phyloP scores from a whole-genome alignment of 176 grass and related monocot genomes.

The Ananas comosus region DNA sequence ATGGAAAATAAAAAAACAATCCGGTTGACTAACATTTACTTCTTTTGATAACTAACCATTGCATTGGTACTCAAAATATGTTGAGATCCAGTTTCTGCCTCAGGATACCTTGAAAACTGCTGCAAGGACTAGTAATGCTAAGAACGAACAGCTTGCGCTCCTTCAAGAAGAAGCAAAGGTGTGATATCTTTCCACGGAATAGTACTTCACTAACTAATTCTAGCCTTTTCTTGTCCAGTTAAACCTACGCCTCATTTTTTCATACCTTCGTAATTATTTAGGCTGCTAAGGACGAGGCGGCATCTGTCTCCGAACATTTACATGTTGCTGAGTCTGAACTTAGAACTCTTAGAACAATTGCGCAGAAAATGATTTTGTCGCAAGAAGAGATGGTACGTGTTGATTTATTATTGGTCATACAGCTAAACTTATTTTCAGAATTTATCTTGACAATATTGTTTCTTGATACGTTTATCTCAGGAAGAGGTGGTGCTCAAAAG shows the following conservation, averaged over 20 bases:
- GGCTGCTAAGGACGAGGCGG: conserved; percentile 30
- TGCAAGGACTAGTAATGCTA: conserved; percentile 35
- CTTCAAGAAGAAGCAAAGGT: conserved; percentile 46
- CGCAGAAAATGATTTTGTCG: conserved; percentile 72
- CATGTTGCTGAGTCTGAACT: conserved; percentile 47
- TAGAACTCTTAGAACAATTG: conserved; percentile 45
- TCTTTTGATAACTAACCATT: background rate
- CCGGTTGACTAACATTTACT: background rate
- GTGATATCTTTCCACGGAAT: conserved; percentile 18
- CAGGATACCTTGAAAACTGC: conserved; percentile 42
- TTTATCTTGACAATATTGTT: background rate
- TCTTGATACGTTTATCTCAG: conserved; percentile 43
- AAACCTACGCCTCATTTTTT: background rate
- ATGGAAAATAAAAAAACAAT: background rate
- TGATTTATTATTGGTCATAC: background rate
- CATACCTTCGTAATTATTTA: conserved; percentile 25
- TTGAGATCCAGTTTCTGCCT: conserved; percentile 30
- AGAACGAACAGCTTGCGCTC: conserved; percentile 35
- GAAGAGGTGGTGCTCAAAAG: conserved; percentile 92
- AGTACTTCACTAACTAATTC: conserved; percentile 3
- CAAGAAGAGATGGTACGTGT: conserved; percentile 71
- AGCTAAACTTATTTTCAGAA: background rate
- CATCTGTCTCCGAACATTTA: conserved; percentile 34
- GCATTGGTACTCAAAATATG: background rate
- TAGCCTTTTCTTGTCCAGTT: too few species aligned